Base-by-base conservation (phyloP, 345 rosid genomes). In the Citrus sp. region DNA sequence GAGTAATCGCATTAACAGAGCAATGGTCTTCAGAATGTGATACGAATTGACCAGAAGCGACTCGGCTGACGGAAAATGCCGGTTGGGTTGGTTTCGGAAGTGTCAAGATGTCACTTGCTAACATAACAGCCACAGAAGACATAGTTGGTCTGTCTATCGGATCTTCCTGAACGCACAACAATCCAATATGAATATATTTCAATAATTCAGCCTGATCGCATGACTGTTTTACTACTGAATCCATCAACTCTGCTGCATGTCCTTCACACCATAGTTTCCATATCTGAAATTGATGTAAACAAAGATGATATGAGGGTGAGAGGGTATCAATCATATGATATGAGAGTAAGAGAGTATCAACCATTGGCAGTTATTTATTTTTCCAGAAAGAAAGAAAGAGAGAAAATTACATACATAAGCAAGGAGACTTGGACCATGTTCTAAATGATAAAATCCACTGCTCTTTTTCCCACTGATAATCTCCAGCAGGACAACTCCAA, bases 151-250 rank as follows among this genome's bases (percentile, higher is more conserved):
- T 63, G 7, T 76, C 68, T 4, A 24, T 49, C 28, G 77, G 54
- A 25, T 76, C 73, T 77, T 72, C 77, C 34, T 81, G 83, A 38
- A 81, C 63, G 9, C 83, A 72, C 68, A 81, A 34, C 27, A 77
- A 27, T 18, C 65, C 70, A 8, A 77, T 65, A 19, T 81, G 80
- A 32, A 72, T 56, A 58, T 35, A 72, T 35, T 34, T 77, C 13
- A 77, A 46, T 6, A 72, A 27, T 66, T 66, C 30, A n/a, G 14
- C 40, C 9, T 3, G 42, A 1, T 24, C 32, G 21, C 59, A 28
- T 7, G 77, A 70, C 40, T 70, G 76, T 8, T 14, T 24, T 13
- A 76, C 24, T 27, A 7, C 68, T 2, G 64, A 66, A 19, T 76
- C 80, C 7, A 30, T 49, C 14, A 64, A 32, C 38, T 76, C 71